Conservation (phyloP, 768 basidiomycete genomes). For the Psilocybe sp. region DNA sequence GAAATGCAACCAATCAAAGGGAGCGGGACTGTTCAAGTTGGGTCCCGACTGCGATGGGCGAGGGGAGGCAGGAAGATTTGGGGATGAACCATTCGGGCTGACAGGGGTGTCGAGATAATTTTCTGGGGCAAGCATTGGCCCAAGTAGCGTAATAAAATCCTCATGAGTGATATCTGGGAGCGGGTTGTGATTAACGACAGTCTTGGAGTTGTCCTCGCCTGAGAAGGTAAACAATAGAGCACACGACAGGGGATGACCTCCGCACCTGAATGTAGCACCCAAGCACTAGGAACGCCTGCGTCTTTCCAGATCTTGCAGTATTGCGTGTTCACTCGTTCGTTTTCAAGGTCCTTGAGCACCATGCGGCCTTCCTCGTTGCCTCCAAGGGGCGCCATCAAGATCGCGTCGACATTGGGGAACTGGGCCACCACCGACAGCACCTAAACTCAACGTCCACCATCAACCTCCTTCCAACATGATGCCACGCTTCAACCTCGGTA, state of each 20-base stretch:
- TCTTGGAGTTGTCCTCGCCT: constrained; percentile 60
- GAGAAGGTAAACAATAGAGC: not conserved
- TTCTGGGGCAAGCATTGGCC: constrained; percentile 80
- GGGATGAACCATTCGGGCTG: constrained; percentile 30
- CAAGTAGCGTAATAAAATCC: constrained; percentile 77
- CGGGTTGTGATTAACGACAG: constrained; percentile 85
- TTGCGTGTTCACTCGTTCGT: constrained; percentile 63
- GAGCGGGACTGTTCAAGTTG: constrained; percentile 63
- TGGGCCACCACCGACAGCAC: constrained; percentile 72
- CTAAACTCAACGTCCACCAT: constrained; percentile 18
- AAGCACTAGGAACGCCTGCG: constrained; percentile 74
- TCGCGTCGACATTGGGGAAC: constrained; percentile 61
- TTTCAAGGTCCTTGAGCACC: constrained; percentile 63
- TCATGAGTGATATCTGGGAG: constrained; percentile 85
- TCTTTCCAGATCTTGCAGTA: constrained; percentile 75
- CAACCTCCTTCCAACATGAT: not conserved
- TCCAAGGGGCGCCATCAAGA: constrained; percentile 71
- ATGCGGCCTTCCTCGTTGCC: constrained; percentile 67
- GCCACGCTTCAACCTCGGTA: not conserved
- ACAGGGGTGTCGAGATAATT: constrained; percentile 51
- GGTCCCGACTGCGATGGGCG: constrained; percentile 28
- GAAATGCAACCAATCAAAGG: constrained; percentile 86
- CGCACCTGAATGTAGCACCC: constrained; percentile 75
- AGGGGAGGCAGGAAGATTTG: constrained; percentile 32
- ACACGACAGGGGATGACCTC: not conserved